Base-by-base conservation (phyloP, 306 rosid species). In the Lagenaria siceraria region DNA sequence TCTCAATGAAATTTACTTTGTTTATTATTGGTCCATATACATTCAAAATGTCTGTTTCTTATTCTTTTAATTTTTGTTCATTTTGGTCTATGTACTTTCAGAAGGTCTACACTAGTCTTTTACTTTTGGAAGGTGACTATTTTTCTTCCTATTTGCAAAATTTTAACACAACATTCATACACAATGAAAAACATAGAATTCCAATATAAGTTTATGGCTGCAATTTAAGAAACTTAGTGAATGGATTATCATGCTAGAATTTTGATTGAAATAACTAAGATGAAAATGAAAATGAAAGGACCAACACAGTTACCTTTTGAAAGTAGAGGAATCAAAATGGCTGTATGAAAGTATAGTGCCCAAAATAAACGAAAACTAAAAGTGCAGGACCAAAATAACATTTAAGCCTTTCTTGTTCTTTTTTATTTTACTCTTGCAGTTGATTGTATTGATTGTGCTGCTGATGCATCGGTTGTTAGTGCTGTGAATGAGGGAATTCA, bases 391-490 rank as follows among this genome's bases (percentile, higher is more conserved):
- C 55, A 51, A 51, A 14, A 2, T 51, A 17, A 51, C 51, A 46
- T 46, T 4, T 2, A 46, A 46, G 3, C 51, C 51, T 51, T 43
- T 43, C 10, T 43, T 51, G 17, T 51, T 51, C n/a, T 51, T 51
- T n/a, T 51, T 70, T 56, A 70, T 24, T 70, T 70, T 25, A 14
- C 36, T 4, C 79, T 78, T 89, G 90, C 90, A 93, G 98, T 93
- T 83, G 97, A 93, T 81, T 91, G 98, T 88, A 93, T 90, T 88
- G 98, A 93, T 83, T 93, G 97, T 75, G 97, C 98, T 19, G 98
- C 98, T 75, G 98, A 93, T 81, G 89, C 81, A 40, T 87, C 98
- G 1, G 97, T 93, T 51, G 90, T 91, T 24, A 87, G 85, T 72
- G 97, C 98, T 15, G 98, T 91, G 71, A 93, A 91, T 77, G 96